phyloP scores from a whole-genome alignment of 1,284 basidiomycete species.

The Trametes hirsuta region DNA sequence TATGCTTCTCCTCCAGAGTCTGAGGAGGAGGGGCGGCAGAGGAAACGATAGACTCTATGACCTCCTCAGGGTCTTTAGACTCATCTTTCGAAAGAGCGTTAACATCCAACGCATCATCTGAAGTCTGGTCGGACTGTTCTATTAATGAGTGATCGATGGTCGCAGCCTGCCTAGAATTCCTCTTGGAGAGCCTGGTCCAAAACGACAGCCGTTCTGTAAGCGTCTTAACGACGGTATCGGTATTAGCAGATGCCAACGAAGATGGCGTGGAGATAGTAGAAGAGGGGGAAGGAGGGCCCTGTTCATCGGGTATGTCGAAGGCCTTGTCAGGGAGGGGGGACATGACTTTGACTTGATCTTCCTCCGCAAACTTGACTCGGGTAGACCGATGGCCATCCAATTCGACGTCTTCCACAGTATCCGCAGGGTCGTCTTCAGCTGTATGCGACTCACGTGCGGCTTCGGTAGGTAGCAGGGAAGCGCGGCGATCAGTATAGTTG shows the following conservation, averaged over 20 bases:
- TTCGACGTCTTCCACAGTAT: conserved; percentile 4
- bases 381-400: conserved; percentile 23
- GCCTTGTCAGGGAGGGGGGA: conserved; percentile 36
- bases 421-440: conserved; percentile 19
- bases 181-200: conserved; percentile 61
- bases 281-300: conserved; percentile 35
- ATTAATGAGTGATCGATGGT: conserved; percentile 15
- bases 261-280: conserved; percentile 53
- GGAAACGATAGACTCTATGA: conserved; percentile 57
- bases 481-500: conserved; percentile 46
- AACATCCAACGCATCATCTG: conserved; percentile 44
- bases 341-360: conserved; percentile 46
- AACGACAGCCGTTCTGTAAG: conserved; percentile 71
- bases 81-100: conserved; percentile 55
- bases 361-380: conserved; percentile 53
- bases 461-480: conserved; percentile 44
- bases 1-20: conserved; percentile 64
- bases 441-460: conserved; percentile 8
- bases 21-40: conserved; percentile 60
- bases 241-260: conserved; percentile 50
- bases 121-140: conserved; percentile 29
- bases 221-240: conserved; percentile 59
- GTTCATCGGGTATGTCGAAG: conserved; percentile 28
- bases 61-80: conserved; percentile 50
- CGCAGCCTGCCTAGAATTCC: conserved; percentile 29